Evolutionary conservation across 345 rosid genomes (phyloP).

Genomic region (Pelargonium nanum): DNA sequence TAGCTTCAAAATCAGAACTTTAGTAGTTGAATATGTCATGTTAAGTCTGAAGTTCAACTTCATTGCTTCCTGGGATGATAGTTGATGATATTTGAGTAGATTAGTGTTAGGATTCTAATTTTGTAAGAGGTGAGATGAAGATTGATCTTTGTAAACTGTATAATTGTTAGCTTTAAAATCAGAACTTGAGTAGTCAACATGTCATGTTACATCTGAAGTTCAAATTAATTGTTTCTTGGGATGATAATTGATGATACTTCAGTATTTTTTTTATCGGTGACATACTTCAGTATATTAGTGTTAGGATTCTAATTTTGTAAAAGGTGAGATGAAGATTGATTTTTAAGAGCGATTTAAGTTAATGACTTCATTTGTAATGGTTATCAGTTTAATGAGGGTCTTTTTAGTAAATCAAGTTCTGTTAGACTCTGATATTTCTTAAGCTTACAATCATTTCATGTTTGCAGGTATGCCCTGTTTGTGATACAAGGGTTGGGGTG

Average conservation of each 20-base stretch:
- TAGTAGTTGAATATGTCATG: background rate
- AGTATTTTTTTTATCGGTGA: too few species aligned
- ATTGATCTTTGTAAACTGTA: too few species aligned
- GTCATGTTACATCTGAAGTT: background rate
- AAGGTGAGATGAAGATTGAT: background rate
- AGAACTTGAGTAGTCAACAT: background rate
- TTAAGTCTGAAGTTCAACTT: background rate
- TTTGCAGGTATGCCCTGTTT: slow-evolving; percentile 54
- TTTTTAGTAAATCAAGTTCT: background rate
- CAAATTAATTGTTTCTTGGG: background rate
- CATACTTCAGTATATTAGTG: too few species aligned
- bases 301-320: background rate
- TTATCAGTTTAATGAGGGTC: background rate
- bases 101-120: background rate
- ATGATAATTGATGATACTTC: background rate
- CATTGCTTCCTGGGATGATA: background rate
- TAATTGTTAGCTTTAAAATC: too few species aligned
- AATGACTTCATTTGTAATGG: background rate
- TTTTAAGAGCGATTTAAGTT: too few species aligned
- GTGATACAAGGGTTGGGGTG: slow-evolving; percentile 32
- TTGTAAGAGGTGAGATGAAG: background rate
- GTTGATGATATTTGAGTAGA: too few species aligned
- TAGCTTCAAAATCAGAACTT: background rate
- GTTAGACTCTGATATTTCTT: background rate
- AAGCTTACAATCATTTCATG: slow-evolving; percentile 1